phyloP scores from a whole-genome alignment of 73 alveolate genomes.

The Halteria grandinella region DNA sequence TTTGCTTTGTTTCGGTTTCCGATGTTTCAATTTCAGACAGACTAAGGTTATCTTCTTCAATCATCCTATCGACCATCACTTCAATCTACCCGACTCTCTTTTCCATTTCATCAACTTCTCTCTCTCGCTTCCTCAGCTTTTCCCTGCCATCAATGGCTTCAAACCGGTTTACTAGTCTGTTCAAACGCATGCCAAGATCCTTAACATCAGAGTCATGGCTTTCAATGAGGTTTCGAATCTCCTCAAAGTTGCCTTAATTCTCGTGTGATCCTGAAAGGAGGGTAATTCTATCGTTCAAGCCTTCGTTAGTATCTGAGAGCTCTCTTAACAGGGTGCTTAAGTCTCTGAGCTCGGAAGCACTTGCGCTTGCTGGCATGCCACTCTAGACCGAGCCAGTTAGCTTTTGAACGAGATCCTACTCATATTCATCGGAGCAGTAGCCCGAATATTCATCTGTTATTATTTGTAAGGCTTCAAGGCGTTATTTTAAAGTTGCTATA shows the following conservation, averaged over 20 bases:
- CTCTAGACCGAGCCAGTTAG: slow-evolving; percentile 17
- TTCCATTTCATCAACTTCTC: not conserved
- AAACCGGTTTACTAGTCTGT: slow-evolving; percentile 24
- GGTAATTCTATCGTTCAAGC: slow-evolving; percentile 1
- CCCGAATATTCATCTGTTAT: slow-evolving; percentile 55
- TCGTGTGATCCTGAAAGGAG: not conserved
- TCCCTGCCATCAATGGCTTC: slow-evolving; percentile 4
- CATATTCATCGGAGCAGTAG: slow-evolving; percentile 52
- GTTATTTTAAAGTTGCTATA: not conserved
- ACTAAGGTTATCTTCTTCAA: slow-evolving; percentile 26
- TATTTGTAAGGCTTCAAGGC: not conserved
- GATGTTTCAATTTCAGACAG: slow-evolving; percentile 46
- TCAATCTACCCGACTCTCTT: slow-evolving; percentile 27
- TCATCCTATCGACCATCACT: slow-evolving; percentile 35
- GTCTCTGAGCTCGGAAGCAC: too few species aligned
- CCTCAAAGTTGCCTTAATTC: too few species aligned
- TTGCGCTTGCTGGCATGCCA: slow-evolving; percentile 3
- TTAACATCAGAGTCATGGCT: too few species aligned
- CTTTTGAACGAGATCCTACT: slow-evolving; percentile 48
- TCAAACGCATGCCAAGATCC: too few species aligned
- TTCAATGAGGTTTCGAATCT: not conserved
- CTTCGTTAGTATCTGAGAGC: too few species aligned
- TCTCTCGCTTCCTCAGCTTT: not conserved
- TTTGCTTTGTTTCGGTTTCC: slow-evolving; percentile 37
- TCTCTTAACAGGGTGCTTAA: too few species aligned